Base-by-base conservation (phyloP, 371 early-diverging fungal genomes). In the Mortierella polycephala region DNA sequence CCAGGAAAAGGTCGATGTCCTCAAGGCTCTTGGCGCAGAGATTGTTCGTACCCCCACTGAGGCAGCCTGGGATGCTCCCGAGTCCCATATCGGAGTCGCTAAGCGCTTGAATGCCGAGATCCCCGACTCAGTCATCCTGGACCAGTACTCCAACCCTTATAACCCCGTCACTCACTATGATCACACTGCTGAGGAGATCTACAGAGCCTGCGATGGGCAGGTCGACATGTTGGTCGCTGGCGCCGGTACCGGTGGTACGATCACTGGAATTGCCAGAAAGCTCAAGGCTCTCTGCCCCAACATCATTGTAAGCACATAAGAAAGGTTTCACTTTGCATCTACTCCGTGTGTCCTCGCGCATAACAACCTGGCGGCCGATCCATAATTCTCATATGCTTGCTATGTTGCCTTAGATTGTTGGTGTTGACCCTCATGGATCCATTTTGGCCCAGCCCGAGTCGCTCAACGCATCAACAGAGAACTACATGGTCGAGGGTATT, bases 11-110 rank as follows among this genome's bases (percentile, higher is more conserved):
- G 95, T 98, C n/a, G 97, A 96, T 82, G 95, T 98, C 1, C 87
- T 99, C 68, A 98, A 97, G 83, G 97, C 96, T 6, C 85, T 98
- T n/a, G 98, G 98, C 47, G 98, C 98, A 41, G 98, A 99, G 82
- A 97, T 97, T 79, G 92, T 97, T 63, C 94, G 98, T 70, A 98
- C 99, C 10, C 98, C 98, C 37, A 98, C 98, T 40, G 98, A 98
- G 84, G 99, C 98, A 12, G 96, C 97, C 20, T 97, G 95, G 95
- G 98, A 98, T 83, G 90, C 98, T 37, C 98, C 98, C 54, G 97
- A 98, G 73, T 95, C 96, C 37, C 97, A 98, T 79, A 98, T 98
- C 81, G 95, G 95, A 72, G 96, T 99, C 42, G 98, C 99, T 37
- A 89, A 91, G 64, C 92, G 94, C 21, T 85, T 99, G 74, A 93